phyloP scores from a whole-genome alignment of 768 basidiomycete species.

The Hypsizygus marmoreus region DNA sequence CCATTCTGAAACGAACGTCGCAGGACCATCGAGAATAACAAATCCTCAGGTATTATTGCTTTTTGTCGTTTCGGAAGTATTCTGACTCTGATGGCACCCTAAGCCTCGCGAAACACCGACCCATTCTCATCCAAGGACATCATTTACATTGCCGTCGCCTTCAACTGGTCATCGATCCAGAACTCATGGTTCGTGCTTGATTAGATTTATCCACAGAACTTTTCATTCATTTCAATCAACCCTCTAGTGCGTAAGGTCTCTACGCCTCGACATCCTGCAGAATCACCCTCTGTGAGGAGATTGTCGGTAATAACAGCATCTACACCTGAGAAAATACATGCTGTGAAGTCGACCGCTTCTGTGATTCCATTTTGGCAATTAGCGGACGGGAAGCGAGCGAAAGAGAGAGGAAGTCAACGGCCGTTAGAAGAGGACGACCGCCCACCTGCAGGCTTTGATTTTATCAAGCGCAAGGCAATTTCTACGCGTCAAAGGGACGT shows the following conservation, averaged over 20 bases:
- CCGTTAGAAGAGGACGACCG: conserved; percentile 7
- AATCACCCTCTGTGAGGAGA: conserved; percentile 7
- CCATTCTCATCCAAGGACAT: background rate
- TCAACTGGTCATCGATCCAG: conserved; percentile 5
- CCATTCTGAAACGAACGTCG: background rate
- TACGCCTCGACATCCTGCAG: background rate
- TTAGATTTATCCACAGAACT: background rate
- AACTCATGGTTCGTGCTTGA: conserved; percentile 9
- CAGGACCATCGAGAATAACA: no score
- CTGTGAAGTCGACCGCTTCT: conserved; percentile 10
- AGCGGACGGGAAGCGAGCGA: conserved; percentile 16
- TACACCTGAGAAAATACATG: background rate
- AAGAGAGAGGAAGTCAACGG: conserved; percentile 4
- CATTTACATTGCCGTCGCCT: conserved; percentile 2
- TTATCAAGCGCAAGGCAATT: conserved; percentile 14
- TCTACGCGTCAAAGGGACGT: conserved; percentile 2
- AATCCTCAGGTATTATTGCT: no score
- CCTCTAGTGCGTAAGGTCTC: conserved; percentile 9
- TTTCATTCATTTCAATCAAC: background rate
- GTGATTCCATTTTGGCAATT: conserved; percentile 18
- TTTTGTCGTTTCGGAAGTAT: background rate
- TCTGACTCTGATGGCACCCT: background rate
- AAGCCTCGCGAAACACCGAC: background rate
- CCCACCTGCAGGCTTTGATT: conserved; percentile 8
- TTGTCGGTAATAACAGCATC: conserved; percentile 12